Evolutionary conservation across 140 eudicot species (phyloP), one percentile per base, ranked within the genome.

Genomic region (Bidens hawaiensis): DNA sequence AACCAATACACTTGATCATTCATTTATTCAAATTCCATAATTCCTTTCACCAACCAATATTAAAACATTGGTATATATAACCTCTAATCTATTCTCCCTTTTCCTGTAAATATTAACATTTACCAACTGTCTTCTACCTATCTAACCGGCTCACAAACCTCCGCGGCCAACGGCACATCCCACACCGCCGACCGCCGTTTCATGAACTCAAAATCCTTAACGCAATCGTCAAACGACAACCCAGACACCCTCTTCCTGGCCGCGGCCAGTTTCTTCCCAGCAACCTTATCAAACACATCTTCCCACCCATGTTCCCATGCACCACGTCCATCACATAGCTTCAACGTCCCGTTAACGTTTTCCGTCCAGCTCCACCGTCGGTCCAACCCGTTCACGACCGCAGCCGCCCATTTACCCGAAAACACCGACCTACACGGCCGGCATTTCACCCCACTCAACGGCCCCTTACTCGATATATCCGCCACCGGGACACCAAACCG

Each of bases 241-340:
- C 33, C 47, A 41, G 60, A 5, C 1, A 76, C 74, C 19, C 75
- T 64, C 64, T 77, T 74, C 61, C 99, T 85, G 23, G 40, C 73
- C 14, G 46, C 61, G 3, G 84, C 87, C 24, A 88, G 26, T 21
- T 68, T 70, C 45, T 75, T 54, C 5, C 99, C 96, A 1, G 76
- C 95, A 6, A 34, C 69, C 0, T 24, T 2, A 61, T 93, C 99
- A 25, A 88, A 93, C 0, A 83, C 0, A 16, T 63, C 38, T 53
- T 93, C 90, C 99, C 99, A 93, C 4, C 96, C 95, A 13, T 52
- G 54, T 46, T 91, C 96, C 96, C 95, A 91, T 31, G 73, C 81
- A 5, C 73, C 81, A 26, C 50, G 85, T 0, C 93, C 96, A 42
- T 91, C 87, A 68, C 99, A 91, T 1, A 88, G 85, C 43, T 60